A percentile compares a stretch with the other conserved stretches of the same genome.
Conservation (phyloP, 2,329 filamentous ascomycete genomes). For the Fusarium sp. region DNA sequence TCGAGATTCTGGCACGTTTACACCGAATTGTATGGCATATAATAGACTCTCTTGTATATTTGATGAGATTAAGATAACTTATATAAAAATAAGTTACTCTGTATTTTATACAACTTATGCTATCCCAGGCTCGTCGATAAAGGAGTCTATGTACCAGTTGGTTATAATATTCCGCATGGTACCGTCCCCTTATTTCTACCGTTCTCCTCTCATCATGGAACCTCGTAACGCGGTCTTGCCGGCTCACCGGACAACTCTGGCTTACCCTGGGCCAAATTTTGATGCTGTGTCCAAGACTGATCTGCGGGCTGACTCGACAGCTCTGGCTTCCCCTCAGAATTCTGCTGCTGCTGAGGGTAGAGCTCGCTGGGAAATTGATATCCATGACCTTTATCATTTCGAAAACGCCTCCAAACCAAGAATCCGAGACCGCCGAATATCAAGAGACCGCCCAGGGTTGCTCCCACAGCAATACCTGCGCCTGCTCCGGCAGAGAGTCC, state of each 20-base stretch:
- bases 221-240: conserved; percentile 3
- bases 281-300: not conserved
- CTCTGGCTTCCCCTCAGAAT: too few species aligned
- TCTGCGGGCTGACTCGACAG: not conserved
- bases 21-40: too few species aligned
- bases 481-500: not conserved
- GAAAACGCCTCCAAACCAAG: conserved; percentile 10
- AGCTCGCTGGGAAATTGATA: not conserved
- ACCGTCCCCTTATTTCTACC: not conserved
- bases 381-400: not conserved
- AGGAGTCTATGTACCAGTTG: too few species aligned
- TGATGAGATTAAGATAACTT: too few species aligned
- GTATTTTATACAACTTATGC: too few species aligned
- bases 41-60: too few species aligned
- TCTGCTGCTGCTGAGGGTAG: not conserved
- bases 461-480: conserved; percentile 15
- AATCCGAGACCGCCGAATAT: conserved; percentile 2
- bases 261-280: not conserved
- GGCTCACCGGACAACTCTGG: conserved; percentile 5
- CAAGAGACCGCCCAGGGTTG: not conserved
- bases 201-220: conserved; percentile 1
- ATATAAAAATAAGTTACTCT: too few species aligned
- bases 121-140: too few species aligned
- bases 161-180: not conserved
- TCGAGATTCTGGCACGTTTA: too few species aligned